phyloP scores from a whole-genome alignment of 2,329 filamentous ascomycete species.

The Fusarium napiforme region DNA sequence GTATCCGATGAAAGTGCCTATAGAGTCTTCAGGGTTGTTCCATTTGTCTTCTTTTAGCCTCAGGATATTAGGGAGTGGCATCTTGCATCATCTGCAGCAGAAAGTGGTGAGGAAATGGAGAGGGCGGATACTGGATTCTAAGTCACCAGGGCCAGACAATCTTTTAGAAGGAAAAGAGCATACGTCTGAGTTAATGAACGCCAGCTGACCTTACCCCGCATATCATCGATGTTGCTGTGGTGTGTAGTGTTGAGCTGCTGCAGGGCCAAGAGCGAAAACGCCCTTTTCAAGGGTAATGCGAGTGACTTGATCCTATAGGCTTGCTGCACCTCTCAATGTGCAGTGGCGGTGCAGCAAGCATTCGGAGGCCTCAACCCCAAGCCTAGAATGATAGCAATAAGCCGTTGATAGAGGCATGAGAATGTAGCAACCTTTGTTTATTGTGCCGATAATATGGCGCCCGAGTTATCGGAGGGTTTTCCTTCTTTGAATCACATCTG shows the following conservation, averaged over 20 bases:
- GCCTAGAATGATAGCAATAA: accelerated
- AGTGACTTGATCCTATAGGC: background rate
- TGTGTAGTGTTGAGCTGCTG: background rate
- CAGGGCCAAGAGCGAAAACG: background rate
- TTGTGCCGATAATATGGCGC: background rate
- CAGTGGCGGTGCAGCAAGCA: background rate
- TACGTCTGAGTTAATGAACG: accelerated
- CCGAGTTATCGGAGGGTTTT: background rate
- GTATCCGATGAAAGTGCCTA: background rate
- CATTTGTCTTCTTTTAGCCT: background rate
- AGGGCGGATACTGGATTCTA: accelerated
- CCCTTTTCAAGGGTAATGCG: accelerated
- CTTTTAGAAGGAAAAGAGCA: accelerated
- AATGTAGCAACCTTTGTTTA: background rate
- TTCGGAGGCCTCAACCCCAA: background rate
- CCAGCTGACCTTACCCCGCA: background rate
- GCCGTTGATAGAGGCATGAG: background rate
- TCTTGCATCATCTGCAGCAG: accelerated
- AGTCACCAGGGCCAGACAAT: background rate
- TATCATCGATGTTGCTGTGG: accelerated
- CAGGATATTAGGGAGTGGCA: background rate
- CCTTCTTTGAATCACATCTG: too few relatives aligned
- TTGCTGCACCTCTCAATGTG: accelerated
- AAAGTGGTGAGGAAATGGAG: accelerated
- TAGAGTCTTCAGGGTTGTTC: accelerated